phyloP scores from a whole-genome alignment of 352 stramenopile species.

The Phytophthora meadii region DNA sequence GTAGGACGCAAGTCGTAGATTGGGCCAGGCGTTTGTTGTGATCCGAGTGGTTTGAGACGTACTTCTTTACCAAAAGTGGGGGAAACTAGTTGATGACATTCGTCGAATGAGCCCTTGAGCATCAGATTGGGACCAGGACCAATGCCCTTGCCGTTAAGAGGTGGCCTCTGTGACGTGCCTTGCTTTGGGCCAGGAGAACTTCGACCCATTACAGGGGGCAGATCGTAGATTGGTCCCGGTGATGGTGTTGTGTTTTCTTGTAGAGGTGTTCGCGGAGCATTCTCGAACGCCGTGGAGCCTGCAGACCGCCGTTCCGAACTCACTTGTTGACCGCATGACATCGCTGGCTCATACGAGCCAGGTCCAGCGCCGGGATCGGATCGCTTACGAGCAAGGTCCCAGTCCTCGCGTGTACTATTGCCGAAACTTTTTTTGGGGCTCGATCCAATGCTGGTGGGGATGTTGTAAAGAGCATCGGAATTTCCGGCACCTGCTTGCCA shows the following conservation, averaged over 20 bases:
- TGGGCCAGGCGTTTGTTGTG: constrained; percentile 51
- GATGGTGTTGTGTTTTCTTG: constrained; percentile 68
- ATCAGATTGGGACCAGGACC: constrained; percentile 70
- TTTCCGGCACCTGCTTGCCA: constrained; percentile 65
- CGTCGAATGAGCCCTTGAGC: constrained; percentile 62
- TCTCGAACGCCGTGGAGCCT: constrained; percentile 67
- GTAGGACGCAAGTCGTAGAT: constrained; percentile 79
- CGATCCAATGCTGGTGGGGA: constrained; percentile 65
- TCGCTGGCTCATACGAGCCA: constrained; percentile 67
- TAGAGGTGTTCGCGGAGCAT: constrained; percentile 53
- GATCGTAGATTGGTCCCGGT: constrained; percentile 80
- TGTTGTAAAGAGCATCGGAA: constrained; percentile 77
- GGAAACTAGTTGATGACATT: constrained; percentile 52
- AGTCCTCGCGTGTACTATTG: constrained; percentile 81
- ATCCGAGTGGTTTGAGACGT: constrained; percentile 41
- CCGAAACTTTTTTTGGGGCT: constrained; percentile 78
- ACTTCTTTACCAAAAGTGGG: constrained; percentile 80
- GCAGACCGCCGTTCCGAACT: constrained; percentile 61
- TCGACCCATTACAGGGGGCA: constrained; percentile 55
- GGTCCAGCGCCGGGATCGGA: constrained; percentile 68
- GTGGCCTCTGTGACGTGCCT: constrained; percentile 59
- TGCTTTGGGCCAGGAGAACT: constrained; percentile 59
- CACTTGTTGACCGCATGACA: constrained; percentile 66
- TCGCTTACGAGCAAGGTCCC: constrained; percentile 70
- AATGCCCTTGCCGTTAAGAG: constrained; percentile 61